Conservation (phyloP, 306 rosid species). For the Inga laurina region DNA sequence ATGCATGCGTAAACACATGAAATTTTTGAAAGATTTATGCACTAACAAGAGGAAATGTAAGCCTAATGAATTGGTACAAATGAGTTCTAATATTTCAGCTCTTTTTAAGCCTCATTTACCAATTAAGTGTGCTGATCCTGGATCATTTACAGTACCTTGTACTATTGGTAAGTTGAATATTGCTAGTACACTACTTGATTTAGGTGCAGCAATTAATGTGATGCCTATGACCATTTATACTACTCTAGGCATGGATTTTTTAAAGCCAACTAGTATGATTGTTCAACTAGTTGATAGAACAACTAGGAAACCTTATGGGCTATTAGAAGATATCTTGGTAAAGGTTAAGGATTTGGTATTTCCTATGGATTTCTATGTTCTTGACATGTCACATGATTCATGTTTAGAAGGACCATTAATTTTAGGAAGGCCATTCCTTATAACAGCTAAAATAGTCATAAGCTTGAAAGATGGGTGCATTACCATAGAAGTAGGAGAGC, state of each 20-base stretch:
- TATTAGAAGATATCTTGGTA: background rate
- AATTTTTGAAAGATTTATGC: background rate
- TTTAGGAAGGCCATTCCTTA: too few species aligned
- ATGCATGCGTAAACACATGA: too few species aligned
- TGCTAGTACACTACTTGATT: background rate
- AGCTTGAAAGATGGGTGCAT: too few species aligned
- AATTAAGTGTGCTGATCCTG: background rate
- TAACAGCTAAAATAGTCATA: too few species aligned
- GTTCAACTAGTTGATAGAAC: background rate
- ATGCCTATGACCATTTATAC: background rate
- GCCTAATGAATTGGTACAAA: background rate
- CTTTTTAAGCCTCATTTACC: background rate
- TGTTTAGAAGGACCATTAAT: too few species aligned
- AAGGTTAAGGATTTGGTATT: background rate
- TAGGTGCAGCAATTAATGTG: background rate
- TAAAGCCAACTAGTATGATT: background rate
- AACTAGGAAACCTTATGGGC: background rate
- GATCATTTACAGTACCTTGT: background rate
- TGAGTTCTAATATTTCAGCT: background rate
- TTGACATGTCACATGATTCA: background rate
- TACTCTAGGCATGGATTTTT: background rate
- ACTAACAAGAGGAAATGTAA: background rate
- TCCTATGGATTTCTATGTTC: background rate
- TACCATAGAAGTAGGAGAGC: too few species aligned
- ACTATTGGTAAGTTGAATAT: background rate